Conservation (phyloP, 1,284 basidiomycete species). For the Hortiboletus rubellus region DNA sequence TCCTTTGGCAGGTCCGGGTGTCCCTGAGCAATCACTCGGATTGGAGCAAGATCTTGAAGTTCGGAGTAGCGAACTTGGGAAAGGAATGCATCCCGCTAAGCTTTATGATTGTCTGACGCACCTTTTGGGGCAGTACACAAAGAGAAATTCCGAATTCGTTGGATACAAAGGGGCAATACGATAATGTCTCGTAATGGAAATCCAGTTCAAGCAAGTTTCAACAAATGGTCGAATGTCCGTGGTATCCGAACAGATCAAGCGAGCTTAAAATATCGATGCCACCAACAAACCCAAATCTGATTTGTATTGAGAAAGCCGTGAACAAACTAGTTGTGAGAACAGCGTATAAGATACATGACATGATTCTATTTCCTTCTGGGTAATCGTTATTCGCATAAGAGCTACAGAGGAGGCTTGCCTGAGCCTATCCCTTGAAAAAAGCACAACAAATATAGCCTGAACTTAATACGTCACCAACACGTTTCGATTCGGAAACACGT, state of each 20-base stretch:
- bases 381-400: slow-evolving; percentile 5
- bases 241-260: slow-evolving; percentile 2
- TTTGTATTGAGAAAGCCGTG: slow-evolving; percentile 1
- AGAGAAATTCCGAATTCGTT: neutral
- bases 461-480: slow-evolving; percentile 22
- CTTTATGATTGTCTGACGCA: neutral
- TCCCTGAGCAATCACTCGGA: neutral
- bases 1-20: neutral
- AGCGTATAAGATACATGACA: slow-evolving; percentile 26
- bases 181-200: neutral
- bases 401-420: slow-evolving; percentile 24
- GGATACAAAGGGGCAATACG: neutral
- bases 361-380: slow-evolving; percentile 18
- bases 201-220: neutral
- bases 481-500: slow-evolving; percentile 15
- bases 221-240: slow-evolving; percentile 2
- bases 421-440: slow-evolving; percentile 18
- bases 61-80: neutral
- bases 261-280: neutral
- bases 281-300: neutral
- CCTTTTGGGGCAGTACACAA: neutral
- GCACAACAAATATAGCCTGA: slow-evolving; percentile 8
- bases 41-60: neutral
- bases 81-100: neutral
- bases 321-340: slow-evolving; percentile 13